phyloP scores from a whole-genome alignment of 768 basidiomycete genomes.

The Mycena amicta region DNA sequence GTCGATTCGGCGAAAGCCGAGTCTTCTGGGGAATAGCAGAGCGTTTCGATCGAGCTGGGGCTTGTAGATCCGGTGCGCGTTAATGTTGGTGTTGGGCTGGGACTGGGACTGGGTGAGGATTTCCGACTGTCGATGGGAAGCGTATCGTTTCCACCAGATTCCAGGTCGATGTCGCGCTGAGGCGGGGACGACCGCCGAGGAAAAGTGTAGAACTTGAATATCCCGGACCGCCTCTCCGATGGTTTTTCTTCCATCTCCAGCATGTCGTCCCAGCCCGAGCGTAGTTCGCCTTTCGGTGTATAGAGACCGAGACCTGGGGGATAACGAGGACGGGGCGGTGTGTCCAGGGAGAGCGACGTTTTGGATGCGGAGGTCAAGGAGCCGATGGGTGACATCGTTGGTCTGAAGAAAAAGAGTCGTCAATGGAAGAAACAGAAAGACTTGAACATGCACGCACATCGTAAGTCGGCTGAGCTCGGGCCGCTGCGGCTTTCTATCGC shows the following conservation, averaged over 20 bases:
- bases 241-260: not conserved
- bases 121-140: not conserved
- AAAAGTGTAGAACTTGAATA: not conserved
- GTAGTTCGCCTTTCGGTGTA: not conserved
- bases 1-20: not conserved
- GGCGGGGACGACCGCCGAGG: not conserved
- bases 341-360: not conserved
- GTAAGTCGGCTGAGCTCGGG: not conserved
- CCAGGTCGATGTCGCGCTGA: not conserved
- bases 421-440: not conserved
- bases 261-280: constrained; percentile 1
- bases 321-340: not conserved
- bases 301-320: not conserved
- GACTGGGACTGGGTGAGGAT: not conserved
- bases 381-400: not conserved
- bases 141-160: not conserved
- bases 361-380: not conserved
- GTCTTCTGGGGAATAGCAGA: not conserved
- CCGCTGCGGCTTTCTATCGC: not conserved
- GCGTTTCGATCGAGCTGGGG: not conserved
- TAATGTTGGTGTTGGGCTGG: not conserved
- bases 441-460: not conserved
- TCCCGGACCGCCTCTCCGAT: not conserved
- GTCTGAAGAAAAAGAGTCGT: not conserved
- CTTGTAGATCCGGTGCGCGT: not conserved